Conservation (phyloP, 441 rosid genomes). For the Hypseocharis bilobata region DNA sequence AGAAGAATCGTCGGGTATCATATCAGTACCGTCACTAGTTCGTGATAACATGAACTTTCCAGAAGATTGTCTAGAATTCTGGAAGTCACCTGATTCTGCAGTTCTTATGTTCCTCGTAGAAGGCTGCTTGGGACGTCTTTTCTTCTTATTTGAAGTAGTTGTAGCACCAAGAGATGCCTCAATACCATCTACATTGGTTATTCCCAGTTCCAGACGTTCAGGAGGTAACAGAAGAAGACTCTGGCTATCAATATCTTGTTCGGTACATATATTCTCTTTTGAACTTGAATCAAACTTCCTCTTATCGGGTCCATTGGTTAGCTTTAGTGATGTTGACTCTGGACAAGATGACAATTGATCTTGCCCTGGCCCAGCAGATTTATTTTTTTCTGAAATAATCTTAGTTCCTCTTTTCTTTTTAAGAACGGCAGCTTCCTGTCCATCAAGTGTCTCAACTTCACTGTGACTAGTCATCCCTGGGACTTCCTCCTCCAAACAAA, state of each 20-base stretch:
- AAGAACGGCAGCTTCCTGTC: background rate
- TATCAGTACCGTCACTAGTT: slow-evolving; percentile 6
- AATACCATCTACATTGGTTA: too few relatives aligned
- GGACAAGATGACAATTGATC: background rate
- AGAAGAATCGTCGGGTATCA: background rate
- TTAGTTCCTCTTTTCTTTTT: slow-evolving; percentile 11
- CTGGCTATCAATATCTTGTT: background rate
- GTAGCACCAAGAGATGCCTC: too few relatives aligned
- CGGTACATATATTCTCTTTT: background rate
- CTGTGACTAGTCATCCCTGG: slow-evolving; percentile 7
- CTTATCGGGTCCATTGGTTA: background rate
- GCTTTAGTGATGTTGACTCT: too few relatives aligned
- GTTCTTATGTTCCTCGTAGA: background rate
- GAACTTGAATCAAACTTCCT: background rate
- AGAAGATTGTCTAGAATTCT: background rate
- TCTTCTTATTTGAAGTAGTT: background rate
- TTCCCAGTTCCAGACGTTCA: too few relatives aligned
- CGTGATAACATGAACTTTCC: slow-evolving; percentile 10
- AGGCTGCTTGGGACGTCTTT: slow-evolving; percentile 7
- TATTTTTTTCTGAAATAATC: slow-evolving; percentile 10
- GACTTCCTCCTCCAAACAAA: slow-evolving; percentile 18
- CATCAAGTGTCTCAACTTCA: slow-evolving; percentile 16
- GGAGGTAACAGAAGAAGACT: background rate
- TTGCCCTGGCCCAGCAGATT: background rate
- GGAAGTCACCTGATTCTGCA: slow-evolving; percentile 13